These are phyloP conservation scores for Boletellus ananas DNA, from an alignment of 768 basidiomycete genomes.

Conservation along the genomic window DNA sequence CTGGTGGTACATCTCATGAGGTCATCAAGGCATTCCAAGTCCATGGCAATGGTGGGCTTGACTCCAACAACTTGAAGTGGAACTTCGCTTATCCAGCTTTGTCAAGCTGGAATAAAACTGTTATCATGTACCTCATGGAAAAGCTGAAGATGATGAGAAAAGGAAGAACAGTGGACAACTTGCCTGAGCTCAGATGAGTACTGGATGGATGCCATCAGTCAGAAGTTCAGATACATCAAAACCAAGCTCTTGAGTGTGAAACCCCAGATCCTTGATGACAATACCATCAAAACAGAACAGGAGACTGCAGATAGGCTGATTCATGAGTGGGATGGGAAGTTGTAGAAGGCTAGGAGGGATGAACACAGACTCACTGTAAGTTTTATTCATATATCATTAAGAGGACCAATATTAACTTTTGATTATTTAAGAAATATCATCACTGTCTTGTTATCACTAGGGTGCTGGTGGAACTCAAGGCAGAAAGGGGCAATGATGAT, in stretches of 20 bases:
- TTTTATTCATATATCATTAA: too few relatives aligned
- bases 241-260: neutral
- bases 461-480: neutral
- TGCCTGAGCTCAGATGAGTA: neutral
- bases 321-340: neutral
- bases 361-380: too few relatives aligned
- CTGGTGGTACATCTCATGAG: neutral
- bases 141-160: neutral
- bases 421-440: conserved; percentile 5
- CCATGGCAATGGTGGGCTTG: neutral
- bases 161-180: neutral
- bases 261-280: too few relatives aligned
- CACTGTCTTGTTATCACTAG: neutral
- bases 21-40: neutral
- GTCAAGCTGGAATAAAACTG: neutral
- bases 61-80: neutral
- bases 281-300: neutral
- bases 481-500: neutral
- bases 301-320: neutral
- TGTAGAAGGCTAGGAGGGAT: neutral
- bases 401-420: too few relatives aligned
- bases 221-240: neutral
- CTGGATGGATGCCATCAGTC: neutral
- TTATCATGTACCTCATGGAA: neutral
- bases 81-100: neutral